phyloP scores from a whole-genome alignment of 805 yeast species.

The Saturnispora dispora region DNA sequence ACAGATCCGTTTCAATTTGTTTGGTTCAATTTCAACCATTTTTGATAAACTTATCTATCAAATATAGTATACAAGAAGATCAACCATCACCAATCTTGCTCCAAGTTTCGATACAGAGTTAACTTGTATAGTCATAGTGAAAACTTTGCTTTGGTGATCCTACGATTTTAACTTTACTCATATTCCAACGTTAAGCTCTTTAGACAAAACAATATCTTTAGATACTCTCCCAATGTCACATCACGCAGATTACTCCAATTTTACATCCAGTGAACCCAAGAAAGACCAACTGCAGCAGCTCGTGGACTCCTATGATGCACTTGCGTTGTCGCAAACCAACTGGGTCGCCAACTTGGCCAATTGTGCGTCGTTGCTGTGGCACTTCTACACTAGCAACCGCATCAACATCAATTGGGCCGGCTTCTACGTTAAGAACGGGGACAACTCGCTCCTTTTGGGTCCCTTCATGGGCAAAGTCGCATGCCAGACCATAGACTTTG shows the following conservation, averaged over 20 bases:
- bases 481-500: conserved; percentile 71
- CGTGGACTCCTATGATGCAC: conserved; percentile 53
- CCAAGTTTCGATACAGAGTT: no score
- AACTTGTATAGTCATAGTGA: no score
- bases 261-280: conserved; percentile 31
- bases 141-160: no score
- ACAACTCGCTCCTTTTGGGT: conserved; percentile 51
- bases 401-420: conserved; percentile 87
- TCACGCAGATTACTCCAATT: conserved; percentile 72
- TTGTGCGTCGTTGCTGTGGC: conserved; percentile 81
- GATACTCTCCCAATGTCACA: conserved; percentile 20
- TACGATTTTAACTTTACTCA: neutral
- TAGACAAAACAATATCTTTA: neutral
- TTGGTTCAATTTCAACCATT: neutral
- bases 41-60: neutral
- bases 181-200: neutral
- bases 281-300: conserved; percentile 51
- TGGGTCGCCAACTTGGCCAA: conserved; percentile 91
- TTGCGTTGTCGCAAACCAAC: conserved; percentile 53
- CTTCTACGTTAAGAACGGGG: conserved; percentile 53
- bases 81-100: no score
- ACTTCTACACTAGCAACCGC: conserved; percentile 55
- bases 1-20: neutral
- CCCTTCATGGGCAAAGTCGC: conserved; percentile 98
- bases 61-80: no score